Percentiles rank a stretch among this genome's conserved stretches.
Conservation (phyloP, 2,329 filamentous ascomycete species). For the Fusarium humuli region DNA sequence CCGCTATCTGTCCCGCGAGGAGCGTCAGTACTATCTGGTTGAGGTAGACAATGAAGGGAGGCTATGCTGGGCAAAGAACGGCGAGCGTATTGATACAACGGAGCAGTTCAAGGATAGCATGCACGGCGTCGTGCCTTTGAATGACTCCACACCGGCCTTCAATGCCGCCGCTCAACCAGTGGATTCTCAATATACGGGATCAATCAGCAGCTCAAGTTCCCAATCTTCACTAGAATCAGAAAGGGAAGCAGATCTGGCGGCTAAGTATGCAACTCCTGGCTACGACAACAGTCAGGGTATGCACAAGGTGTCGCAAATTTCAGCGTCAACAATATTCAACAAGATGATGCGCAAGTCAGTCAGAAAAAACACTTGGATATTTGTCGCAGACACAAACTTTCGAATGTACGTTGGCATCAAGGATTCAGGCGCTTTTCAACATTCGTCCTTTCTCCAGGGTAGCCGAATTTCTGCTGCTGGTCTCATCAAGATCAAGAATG, state of each 20-base stretch:
- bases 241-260: slow-evolving; percentile 69
- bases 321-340: slow-evolving; percentile 79
- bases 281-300: slow-evolving; percentile 70
- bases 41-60: slow-evolving; percentile 78
- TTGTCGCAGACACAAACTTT: slow-evolving; percentile 87
- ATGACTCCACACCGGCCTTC: slow-evolving; percentile 70
- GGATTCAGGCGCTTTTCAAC: slow-evolving; percentile 87
- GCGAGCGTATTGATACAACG: slow-evolving; percentile 79
- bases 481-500: slow-evolving; percentile 85
- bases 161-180: slow-evolving; percentile 42
- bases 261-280: slow-evolving; percentile 73
- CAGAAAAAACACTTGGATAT: slow-evolving; percentile 93
- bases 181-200: slow-evolving; percentile 15
- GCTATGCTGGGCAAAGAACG: slow-evolving; percentile 90
- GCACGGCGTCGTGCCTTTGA: slow-evolving; percentile 74
- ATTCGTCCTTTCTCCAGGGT: slow-evolving; percentile 89
- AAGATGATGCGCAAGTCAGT: slow-evolving; percentile 82
- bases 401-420: slow-evolving; percentile 92
- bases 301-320: slow-evolving; percentile 70
- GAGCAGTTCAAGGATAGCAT: slow-evolving; percentile 82
- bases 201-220: slow-evolving; percentile 48
- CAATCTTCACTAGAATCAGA: slow-evolving; percentile 57
- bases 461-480: slow-evolving; percentile 85
- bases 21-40: slow-evolving; percentile 84
- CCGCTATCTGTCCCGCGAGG: slow-evolving; percentile 84